A percentile compares a stretch with the other conserved stretches of the same genome.
phyloP scores from a whole-genome alignment of 2,329 filamentous ascomycete genomes.

The Fusarium denticulatum region DNA sequence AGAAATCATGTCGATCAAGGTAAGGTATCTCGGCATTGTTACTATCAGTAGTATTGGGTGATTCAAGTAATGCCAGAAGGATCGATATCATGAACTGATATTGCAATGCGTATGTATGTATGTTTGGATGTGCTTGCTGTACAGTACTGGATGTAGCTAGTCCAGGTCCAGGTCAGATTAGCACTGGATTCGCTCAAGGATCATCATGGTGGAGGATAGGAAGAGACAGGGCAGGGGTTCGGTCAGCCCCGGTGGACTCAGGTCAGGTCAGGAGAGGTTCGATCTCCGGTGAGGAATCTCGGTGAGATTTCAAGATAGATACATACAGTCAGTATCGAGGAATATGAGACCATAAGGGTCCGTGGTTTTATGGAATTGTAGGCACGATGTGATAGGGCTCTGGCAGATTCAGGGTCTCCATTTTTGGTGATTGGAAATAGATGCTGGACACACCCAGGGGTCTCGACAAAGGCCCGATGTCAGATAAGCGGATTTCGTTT shows the following conservation, averaged over 20 bases:
- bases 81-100: constrained; percentile 33
- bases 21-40: not conserved
- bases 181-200: constrained; percentile 29
- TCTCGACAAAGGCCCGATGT: constrained; percentile 12
- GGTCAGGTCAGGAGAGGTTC: constrained; percentile 33
- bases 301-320: constrained; percentile 34
- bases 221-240: constrained; percentile 24
- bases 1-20: constrained; percentile 13
- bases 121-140: not conserved
- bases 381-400: not conserved
- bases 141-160: constrained; percentile 1
- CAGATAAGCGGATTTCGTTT: constrained; percentile 35
- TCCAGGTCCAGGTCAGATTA: constrained; percentile 16
- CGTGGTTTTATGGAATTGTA: not conserved
- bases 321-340: not conserved
- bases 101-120: not conserved
- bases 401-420: not conserved
- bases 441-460: constrained; percentile 19
- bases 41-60: not conserved
- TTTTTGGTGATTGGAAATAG: not conserved
- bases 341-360: constrained; percentile 37
- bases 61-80: constrained; percentile 1
- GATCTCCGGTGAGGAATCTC: constrained; percentile 42
- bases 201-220: constrained; percentile 28
- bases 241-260: constrained; percentile 36